Conservation (phyloP, 441 rosid species). For the Bocquillonia castaneifolia region DNA sequence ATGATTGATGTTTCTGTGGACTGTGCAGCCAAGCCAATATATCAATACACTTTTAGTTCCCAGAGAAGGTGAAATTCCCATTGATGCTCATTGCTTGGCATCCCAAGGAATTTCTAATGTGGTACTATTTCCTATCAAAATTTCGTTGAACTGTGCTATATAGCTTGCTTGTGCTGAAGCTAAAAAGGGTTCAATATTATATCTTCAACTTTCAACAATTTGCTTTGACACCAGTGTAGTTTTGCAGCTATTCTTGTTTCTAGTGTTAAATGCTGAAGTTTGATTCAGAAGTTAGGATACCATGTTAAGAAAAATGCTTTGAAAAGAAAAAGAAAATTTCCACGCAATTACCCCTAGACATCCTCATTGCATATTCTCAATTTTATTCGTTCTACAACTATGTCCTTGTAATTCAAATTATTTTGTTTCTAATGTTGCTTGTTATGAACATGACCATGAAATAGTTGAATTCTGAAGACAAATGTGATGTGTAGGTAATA, state of each 20-base stretch:
- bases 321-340: background rate
- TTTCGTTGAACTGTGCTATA: background rate
- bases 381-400: too few species aligned
- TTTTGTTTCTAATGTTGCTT: background rate
- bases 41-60: conserved; percentile 76
- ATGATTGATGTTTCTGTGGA: conserved; percentile 14
- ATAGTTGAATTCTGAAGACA: background rate
- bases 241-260: background rate
- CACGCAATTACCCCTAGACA: background rate
- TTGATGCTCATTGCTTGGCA: conserved; percentile 52
- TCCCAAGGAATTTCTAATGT: conserved; percentile 68
- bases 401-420: background rate
- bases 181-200: background rate
- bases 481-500: background rate
- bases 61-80: conserved; percentile 55
- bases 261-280: background rate
- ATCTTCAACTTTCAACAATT: background rate
- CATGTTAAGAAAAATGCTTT: background rate
- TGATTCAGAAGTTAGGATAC: background rate
- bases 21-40: conserved; percentile 68
- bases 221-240: background rate
- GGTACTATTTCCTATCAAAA: conserved; percentile 37
- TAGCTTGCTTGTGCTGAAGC: background rate
- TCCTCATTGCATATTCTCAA: background rate
- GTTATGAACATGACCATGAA: background rate